These are phyloP conservation scores for Aspergillus aculeatus DNA, from an alignment of 2,329 filamentous ascomycete genomes.

Conservation along the genomic window DNA sequence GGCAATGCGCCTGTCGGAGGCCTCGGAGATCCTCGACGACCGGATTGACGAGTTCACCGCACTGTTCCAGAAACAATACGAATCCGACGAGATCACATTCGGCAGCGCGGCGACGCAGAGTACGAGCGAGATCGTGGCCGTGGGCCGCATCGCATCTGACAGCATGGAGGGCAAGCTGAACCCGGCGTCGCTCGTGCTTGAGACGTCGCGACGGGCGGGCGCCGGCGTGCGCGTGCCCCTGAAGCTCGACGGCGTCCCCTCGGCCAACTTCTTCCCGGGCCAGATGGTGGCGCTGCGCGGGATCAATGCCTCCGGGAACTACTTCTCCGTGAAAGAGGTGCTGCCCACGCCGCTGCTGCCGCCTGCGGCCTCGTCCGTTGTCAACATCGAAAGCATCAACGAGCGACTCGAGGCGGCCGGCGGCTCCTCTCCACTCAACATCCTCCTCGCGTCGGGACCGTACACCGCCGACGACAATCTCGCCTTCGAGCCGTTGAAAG, in stretches of 20 bases:
- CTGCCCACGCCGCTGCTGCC: constrained; percentile 72
- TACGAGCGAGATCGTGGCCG: constrained; percentile 81
- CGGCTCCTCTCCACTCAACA: constrained; percentile 67
- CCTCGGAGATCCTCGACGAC: constrained; percentile 91
- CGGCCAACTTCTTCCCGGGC: constrained; percentile 86
- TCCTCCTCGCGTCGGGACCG: constrained; percentile 79
- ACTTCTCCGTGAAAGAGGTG: constrained; percentile 77
- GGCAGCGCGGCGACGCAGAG: constrained; percentile 83
- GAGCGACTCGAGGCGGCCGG: constrained; percentile 66
- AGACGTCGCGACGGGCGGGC: constrained; percentile 80
- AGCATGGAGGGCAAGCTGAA: constrained; percentile 82
- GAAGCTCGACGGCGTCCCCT: constrained; percentile 66
- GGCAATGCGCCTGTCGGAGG: constrained; percentile 90
- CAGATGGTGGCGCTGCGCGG: constrained; percentile 87
- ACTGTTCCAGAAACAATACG: constrained; percentile 71
- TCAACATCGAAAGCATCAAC: constrained; percentile 66
- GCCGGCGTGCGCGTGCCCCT: constrained; percentile 79
- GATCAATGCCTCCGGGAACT: constrained; percentile 79
- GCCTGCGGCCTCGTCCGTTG: constrained; percentile 67
- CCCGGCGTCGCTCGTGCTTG: constrained; percentile 77
- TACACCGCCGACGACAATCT: constrained; percentile 93
- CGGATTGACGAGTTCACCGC: constrained; percentile 84
- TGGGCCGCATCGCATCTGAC: constrained; percentile 89
- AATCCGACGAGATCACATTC: constrained; percentile 75
- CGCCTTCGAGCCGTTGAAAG: constrained; percentile 81